Conservation (phyloP, 176 grass and related monocot species). For the Raddia distichophylla region DNA sequence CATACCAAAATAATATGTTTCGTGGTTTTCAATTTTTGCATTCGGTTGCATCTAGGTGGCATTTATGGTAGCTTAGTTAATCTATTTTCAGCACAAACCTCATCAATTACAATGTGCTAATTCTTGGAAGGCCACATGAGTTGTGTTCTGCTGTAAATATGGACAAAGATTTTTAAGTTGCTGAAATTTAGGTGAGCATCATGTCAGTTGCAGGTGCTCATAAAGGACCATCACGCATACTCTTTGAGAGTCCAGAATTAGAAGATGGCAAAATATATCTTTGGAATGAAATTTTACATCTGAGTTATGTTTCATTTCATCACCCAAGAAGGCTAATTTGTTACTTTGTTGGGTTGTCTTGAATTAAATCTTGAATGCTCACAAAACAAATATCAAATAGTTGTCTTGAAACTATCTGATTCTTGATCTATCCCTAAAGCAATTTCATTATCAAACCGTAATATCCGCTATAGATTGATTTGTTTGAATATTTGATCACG, state of each 20-base stretch:
- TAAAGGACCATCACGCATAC: constrained; percentile 43
- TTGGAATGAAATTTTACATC: not conserved
- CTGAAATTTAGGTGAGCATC: constrained; percentile 52
- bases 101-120: constrained; percentile 35
- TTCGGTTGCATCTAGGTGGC: not conserved
- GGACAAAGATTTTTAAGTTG: constrained; percentile 43
- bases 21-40: not conserved
- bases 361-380: constrained; percentile 17
- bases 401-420: not conserved
- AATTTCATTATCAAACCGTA: no score
- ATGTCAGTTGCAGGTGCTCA: constrained; percentile 33
- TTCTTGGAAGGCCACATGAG: constrained; percentile 48
- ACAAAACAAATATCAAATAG: not conserved
- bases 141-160: constrained; percentile 49
- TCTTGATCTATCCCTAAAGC: no score
- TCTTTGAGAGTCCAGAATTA: constrained; percentile 4
- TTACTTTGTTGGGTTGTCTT: not conserved
- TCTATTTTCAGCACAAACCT: not conserved
- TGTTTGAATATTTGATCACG: no score
- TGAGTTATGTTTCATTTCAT: not conserved
- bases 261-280: constrained; percentile 1
- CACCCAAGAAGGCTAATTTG: not conserved
- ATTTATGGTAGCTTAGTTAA: not conserved
- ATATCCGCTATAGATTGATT: no score
- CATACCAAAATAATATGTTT: not conserved